Base-by-base conservation (phyloP, 2,329 filamentous ascomycete species). In the Zasmidium cellare region DNA sequence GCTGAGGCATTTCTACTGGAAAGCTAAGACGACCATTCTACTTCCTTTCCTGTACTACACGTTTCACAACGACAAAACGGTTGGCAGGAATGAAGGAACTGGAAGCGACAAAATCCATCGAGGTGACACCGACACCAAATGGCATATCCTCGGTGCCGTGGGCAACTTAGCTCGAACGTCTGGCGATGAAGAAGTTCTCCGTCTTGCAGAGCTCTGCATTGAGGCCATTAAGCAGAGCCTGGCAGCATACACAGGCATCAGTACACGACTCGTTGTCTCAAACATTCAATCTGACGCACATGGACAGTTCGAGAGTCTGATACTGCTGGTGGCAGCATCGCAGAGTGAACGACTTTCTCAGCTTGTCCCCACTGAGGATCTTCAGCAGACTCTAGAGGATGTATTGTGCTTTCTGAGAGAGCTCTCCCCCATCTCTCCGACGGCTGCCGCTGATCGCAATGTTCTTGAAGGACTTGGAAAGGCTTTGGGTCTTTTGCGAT, bases 261-360 rank as follows among this genome's bases (percentile, higher is more conserved):
- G 87, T 83, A 56, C 82, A 80, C 61, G 78, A 75, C 67, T 89
- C 78, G 87, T 96, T 46, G 86, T 96, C 51, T 96, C 92, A n/a
- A 97, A 96, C 68, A 86, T 96, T 16, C 96, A 96, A 74, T 91
- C 91, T 50, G 96, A 92, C 18, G 88, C 91, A 60, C 92, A 96
- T 80, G 91, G 91, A 2, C 92, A 97, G 89, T 97, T 94, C 79
- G 92, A 92, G 55, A 96, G 97, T 70, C 83, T 96, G 65, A 79
- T 97, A 51, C 89, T 93, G 16, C 83, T 97, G 3, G 85, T 89
- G 20, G 91, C 92, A 1, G 89, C 87, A 5, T 92, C 86, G 72
- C 84, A 81, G 58, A 81, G 80, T 1, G 76, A 82, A 28, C 63
- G 57, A 52, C 81, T 96, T 1, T 75, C 76, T 9, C 72, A 77